Base-by-base conservation (phyloP, 1,139 yeast genomes). In the Candida neerlandica region DNA sequence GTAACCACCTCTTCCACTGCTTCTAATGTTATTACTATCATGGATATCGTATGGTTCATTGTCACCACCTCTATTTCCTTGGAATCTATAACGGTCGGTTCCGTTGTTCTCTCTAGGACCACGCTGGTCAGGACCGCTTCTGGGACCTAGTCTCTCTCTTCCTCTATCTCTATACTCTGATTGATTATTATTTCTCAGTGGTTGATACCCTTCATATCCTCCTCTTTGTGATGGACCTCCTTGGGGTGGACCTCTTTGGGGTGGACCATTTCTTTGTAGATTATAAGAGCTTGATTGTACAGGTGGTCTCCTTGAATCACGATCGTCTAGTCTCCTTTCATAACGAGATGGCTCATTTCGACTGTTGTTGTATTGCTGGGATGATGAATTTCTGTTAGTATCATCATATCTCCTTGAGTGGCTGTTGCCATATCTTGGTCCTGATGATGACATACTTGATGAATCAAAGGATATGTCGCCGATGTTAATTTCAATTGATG, bases 151-250 rank as follows among this genome's bases (percentile, higher is more conserved):
- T 37, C 56, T 47, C 27, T 49, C 56, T 46, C 60, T 46, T 21
- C 56, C 54, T 43, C 55, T 48, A 38, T 54, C 56, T 40, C 53
- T 54, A 47, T 54, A 51, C 3, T 51, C 55, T 29, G 43, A 46
- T 10, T 40, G 15, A 15, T 6, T 21, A 32, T 15, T n/a, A n/a
- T 21, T 11, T 34, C 40, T 33, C 14, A 11, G 42, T 10, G 40
- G 11, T 6, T 15, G 45, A 43, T 42, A 6, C 5, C 7, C 27
- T 5, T 18, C 27, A 18, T 19, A 18, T 4, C 26, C 5, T 10
- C 29, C 29, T 23, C 23, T 21, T 18, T 19, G 41, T 14, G 18
- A 32, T n/a, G 40, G 40, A 11, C 26, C 40, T 14, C 32, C n/a
- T 18, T 19, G 41, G 5, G 18, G 41, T n/a, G 40, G 40, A 11